Base-by-base conservation (phyloP, 805 yeast species). In the Hemisphaericaspora nanyangensis region DNA sequence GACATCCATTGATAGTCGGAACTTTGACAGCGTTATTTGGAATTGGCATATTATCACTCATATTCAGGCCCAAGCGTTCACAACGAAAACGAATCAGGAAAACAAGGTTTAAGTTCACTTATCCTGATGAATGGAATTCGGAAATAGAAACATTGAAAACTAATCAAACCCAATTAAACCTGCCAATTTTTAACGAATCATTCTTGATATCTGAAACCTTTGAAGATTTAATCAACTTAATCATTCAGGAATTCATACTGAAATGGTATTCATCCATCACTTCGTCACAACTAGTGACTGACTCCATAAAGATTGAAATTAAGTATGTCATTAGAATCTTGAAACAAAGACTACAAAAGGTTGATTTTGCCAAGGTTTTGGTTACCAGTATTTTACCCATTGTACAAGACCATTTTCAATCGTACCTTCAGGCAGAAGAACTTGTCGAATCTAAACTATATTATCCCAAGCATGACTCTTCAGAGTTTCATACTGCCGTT, bases 371-470 rank as follows among this genome's bases (percentile, higher is more conserved):
- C 1, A 70, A 71, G 30, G 52, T 87, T 22, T 43, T 84, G 3
- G 80, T 86, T 1, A 61, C 77, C 22, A 70, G 71, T 32, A 26
- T 85, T 0, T 39, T 85, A 6, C 96, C 96, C 0, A 49, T 82
- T 1, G 6, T 87, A 1, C 80, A 85, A 1, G 74, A 71, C 10
- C 95, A 89, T 55, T 72, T 82, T 42, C 61, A 65, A 6, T 62
- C 65, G 6, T 85, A 72, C 51, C 61, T 73, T 2, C 47, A 49
- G 25, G 77, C 78, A 0, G 68, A 65, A 24, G 72, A 65, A 11
- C 31, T 51, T 1, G 67, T 65, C 2, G 48, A 35, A 24, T 40
- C 52, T 25, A 55, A 60, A 36, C 54, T 46, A 39, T 49, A 54
- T 39, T 30, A 29, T 13, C 28, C 34, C 19, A 49, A 51, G 27